These are phyloP conservation scores for Thecaphora frezii DNA, from an alignment of 1,284 basidiomycete species.

Conservation along the genomic window DNA sequence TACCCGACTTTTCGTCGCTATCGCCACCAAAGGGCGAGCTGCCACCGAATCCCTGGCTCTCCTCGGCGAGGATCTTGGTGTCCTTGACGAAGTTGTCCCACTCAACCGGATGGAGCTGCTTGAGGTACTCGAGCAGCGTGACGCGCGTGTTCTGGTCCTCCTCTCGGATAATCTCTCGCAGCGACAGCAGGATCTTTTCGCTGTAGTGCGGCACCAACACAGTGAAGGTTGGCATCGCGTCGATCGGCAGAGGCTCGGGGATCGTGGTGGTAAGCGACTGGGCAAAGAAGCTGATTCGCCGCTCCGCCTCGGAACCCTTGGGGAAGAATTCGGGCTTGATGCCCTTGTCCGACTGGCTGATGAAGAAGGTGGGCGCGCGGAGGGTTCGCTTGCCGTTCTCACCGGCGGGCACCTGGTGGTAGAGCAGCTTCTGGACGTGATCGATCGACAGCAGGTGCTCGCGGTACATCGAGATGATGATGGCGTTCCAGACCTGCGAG, in stretches of 20 bases:
- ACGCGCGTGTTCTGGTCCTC: conserved; percentile 60
- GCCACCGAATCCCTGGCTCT: conserved; percentile 82
- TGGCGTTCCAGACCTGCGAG: conserved; percentile 59
- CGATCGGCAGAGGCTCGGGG: conserved; percentile 57
- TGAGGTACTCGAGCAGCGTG: conserved; percentile 68
- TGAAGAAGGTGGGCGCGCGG: conserved; percentile 59
- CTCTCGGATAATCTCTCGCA: conserved; percentile 59
- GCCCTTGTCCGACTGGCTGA: conserved; percentile 57
- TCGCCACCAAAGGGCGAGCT: conserved; percentile 72
- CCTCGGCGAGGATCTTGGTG: conserved; percentile 97
- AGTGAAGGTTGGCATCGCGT: conserved; percentile 59
- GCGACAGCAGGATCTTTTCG: conserved; percentile 58
- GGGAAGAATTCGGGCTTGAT: conserved; percentile 59
- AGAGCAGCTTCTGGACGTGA: conserved; percentile 59
- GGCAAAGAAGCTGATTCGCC: conserved; percentile 59
- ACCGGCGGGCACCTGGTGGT: conserved; percentile 58
- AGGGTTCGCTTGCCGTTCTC: conserved; percentile 58
- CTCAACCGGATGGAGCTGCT: conserved; percentile 95
- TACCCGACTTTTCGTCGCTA: conserved; percentile 53
- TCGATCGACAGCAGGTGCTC: conserved; percentile 59
- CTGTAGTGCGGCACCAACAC: conserved; percentile 59
- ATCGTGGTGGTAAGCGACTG: conserved; percentile 57
- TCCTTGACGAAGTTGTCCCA: conserved; percentile 99
- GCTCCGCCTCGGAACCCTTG: conserved; percentile 58
- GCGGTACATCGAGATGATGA: conserved; percentile 60